Evolutionary conservation across 176 grass and related monocot genomes (phyloP), one percentile per base, ranked within the genome.

Genomic region (Carex pumila): DNA sequence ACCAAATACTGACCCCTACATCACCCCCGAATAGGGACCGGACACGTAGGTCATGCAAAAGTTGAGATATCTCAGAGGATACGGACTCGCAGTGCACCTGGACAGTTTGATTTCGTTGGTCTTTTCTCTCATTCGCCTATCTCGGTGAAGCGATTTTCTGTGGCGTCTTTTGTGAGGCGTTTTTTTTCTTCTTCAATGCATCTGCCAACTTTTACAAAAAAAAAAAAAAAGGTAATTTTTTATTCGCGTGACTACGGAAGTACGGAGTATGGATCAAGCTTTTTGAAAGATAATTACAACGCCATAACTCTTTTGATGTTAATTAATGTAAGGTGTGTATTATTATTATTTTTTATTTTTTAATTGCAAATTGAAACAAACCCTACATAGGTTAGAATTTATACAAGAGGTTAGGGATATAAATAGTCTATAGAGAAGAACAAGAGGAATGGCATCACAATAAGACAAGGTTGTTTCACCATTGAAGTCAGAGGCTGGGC

Each of bases 21-120:
- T n/a, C n/a, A n/a, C n/a, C n/a, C n/a, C n/a, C n/a, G n/a, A n/a
- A n/a, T n/a, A n/a, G n/a, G n/a, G n/a, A n/a, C n/a, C n/a, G n/a
- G n/a, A n/a, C n/a, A n/a, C n/a, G n/a, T n/a, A n/a, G n/a, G n/a
- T n/a, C n/a, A n/a, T n/a, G n/a, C n/a, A n/a, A n/a, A n/a, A n/a
- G n/a, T n/a, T n/a, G n/a, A n/a, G n/a, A n/a, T n/a, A n/a, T n/a
- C n/a, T n/a, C n/a, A n/a, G n/a, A n/a, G n/a, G n/a, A n/a, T n/a
- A n/a, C n/a, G n/a, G n/a, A n/a, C n/a, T n/a, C n/a, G n/a, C 78
- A 80, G 18, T 60, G 71, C 19, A 75, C 71, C 49, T 54, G 47
- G 47, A 75, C 71, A 21, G 47, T 54, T 75, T 53, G 19, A 6
- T 54, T 75, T 75, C 30, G 19, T 54, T 53, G 71, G 7, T 39